phyloP scores from a whole-genome alignment of 495 filamentous ascomycete genomes.

The Hypoxylon cercidicola region DNA sequence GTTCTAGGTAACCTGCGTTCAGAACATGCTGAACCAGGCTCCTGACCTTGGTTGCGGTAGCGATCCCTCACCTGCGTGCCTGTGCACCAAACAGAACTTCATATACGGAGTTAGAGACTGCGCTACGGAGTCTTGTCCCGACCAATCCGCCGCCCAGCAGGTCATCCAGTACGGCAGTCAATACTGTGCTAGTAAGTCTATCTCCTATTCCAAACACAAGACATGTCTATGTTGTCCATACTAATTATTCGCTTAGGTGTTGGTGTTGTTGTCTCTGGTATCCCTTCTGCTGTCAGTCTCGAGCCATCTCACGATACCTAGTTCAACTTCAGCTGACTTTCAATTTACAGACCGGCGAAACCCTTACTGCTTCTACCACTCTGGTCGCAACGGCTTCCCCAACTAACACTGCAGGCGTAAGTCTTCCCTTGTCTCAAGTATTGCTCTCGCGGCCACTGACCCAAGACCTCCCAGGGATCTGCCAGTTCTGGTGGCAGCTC shows the following conservation, averaged over 20 bases:
- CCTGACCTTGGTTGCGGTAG: constrained; percentile 66
- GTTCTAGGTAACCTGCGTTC: constrained; percentile 72
- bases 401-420: constrained; percentile 23
- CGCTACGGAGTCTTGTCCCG: constrained; percentile 70
- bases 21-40: constrained; percentile 76
- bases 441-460: constrained; percentile 7
- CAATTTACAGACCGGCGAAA: constrained; percentile 17
- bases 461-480: constrained; percentile 15
- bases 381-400: constrained; percentile 34
- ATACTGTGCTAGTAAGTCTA: constrained; percentile 46
- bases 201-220: not conserved
- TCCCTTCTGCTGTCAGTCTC: constrained; percentile 37
- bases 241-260: constrained; percentile 31
- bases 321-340: constrained; percentile 6
- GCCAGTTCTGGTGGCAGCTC: constrained; percentile 21
- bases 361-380: constrained; percentile 36
- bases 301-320: not conserved
- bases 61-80: constrained; percentile 67
- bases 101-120: constrained; percentile 83
- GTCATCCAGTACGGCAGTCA: constrained; percentile 50
- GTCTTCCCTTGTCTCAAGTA: not conserved
- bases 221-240: not conserved
- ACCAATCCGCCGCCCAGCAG: constrained; percentile 40
- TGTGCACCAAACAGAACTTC: constrained; percentile 77
- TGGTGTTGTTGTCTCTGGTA: constrained; percentile 40